phyloP scores from a whole-genome alignment of 352 stramenopile species.

The Phytophthora fragariae region DNA sequence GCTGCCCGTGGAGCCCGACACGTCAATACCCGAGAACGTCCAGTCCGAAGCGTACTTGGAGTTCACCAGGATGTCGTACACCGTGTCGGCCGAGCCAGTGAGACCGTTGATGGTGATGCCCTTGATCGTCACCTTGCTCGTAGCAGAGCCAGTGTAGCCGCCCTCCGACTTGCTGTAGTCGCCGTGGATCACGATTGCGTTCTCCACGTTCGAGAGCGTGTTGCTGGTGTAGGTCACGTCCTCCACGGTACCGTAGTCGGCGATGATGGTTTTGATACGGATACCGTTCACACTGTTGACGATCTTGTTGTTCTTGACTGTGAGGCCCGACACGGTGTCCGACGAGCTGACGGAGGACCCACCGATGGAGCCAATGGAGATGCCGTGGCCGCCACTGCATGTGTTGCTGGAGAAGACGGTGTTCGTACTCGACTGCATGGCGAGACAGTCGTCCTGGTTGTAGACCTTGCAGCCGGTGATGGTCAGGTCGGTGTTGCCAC shows the following conservation, averaged over 20 bases:
- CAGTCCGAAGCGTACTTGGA: conserved; percentile 22
- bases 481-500: conserved; percentile 24
- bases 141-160: conserved; percentile 28
- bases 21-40: conserved; percentile 34
- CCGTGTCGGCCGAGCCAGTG: conserved; percentile 21
- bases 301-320: conserved; percentile 37
- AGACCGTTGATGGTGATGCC: conserved; percentile 33
- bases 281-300: conserved; percentile 23
- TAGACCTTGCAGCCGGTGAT: conserved; percentile 33
- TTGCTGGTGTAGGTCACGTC: conserved; percentile 29
- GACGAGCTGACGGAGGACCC: conserved; percentile 23
- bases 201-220: conserved; percentile 22
- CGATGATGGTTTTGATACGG: conserved; percentile 21
- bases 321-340: conserved; percentile 22
- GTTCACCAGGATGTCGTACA: conserved; percentile 37
- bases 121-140: conserved; percentile 29
- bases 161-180: conserved; percentile 44
- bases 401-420: conserved; percentile 21
- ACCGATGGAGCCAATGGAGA: conserved; percentile 31
- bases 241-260: conserved; percentile 19
- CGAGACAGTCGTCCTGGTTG: conserved; percentile 27
- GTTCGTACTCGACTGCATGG: conserved; percentile 20
- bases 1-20: conserved; percentile 18
- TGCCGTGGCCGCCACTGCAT: conserved; percentile 28
- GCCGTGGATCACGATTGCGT: conserved; percentile 42